Evolutionary conservation across 2,329 filamentous ascomycete species (phyloP), one percentile per base, ranked within the genome.

Genomic region (Epichloe glyceriae): DNA sequence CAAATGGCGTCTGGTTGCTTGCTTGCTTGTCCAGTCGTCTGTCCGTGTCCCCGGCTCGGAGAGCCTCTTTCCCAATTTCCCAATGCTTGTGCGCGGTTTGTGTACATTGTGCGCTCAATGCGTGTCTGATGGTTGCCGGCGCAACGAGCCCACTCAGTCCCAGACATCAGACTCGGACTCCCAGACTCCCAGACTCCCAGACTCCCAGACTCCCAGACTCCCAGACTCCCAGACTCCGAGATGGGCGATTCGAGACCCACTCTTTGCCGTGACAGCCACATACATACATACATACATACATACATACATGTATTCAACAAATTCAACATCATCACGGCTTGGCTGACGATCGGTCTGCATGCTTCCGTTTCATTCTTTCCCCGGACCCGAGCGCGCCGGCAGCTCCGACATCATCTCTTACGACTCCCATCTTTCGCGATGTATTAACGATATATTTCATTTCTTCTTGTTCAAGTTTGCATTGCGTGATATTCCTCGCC

Each of bases 31-130:
- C 37, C 17, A 38, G 12, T 20, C 47, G 33, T 39, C 37, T 14
- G 30, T 11, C 6, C 30, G 30, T n/a, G 30, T n/a, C 14, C 33
- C 7, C 22, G 33, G 11, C 39, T 22, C 19, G 47, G 40, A 48
- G 19, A 45, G 48, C 51, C 52, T 53, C 49, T 51, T 51, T 46
- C 46, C 52, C 11, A 33, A 26, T 47, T 10, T 30, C 26, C 8
- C 8, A 30, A 30, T 30, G 14, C 35, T 20, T 22, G 46, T 40
- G 41, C 43, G 41, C 37, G 57, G 57, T 65, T 66, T 67, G 64
- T 67, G 63, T 67, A 67, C 61, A 64, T 66, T 62, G 52, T 17
- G 6, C 20, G 22, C 50, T 30, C 15, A 15, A 14, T 33, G 17
- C 46, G 8, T 19, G 22, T 22, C 34, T 39, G 15, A 8, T 48